Conservation (phyloP, 2,329 filamentous ascomycete species). For the Diaporthe ilicicola region DNA sequence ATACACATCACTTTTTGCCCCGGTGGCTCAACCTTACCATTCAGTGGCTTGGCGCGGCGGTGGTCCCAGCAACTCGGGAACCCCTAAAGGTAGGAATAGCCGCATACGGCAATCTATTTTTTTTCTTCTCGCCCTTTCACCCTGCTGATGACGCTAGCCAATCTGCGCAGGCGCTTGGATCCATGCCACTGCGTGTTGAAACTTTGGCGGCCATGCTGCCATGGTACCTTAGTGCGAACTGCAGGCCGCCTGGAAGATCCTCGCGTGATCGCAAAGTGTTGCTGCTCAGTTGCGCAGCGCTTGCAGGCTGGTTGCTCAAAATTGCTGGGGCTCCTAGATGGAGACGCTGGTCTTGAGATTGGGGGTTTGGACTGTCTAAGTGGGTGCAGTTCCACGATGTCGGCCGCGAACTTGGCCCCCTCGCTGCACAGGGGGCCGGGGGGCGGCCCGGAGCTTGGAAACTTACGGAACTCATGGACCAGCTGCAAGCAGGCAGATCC, state of each 20-base stretch:
- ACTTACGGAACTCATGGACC: background rate
- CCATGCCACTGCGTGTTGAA: background rate
- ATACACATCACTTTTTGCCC: too few relatives aligned
- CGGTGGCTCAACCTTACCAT: too few relatives aligned
- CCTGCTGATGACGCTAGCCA: constrained; percentile 11
- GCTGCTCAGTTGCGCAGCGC: constrained; percentile 21
- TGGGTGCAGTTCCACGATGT: constrained; percentile 6
- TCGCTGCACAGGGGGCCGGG: background rate
- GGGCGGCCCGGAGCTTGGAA: background rate
- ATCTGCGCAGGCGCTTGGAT: background rate
- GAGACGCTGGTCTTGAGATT: background rate
- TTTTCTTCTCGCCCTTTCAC: background rate
- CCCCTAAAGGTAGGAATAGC: constrained; percentile 27
- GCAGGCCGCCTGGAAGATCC: background rate
- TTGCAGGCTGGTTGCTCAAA: background rate
- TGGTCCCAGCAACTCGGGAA: constrained; percentile 23
- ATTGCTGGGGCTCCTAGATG: too few relatives aligned
- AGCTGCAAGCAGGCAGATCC: background rate
- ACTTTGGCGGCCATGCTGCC: background rate
- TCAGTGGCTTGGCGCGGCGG: constrained; percentile 5
- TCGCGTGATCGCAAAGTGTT: background rate
- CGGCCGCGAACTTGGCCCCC: background rate
- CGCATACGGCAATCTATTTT: constrained; percentile 5
- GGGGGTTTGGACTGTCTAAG: background rate
- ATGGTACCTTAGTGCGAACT: background rate